A percentile compares a stretch with the other conserved stretches of the same genome.
These are phyloP conservation scores for Apostasia shenzhenica DNA, from an alignment of 106 monocot genomes.

Conservation along the genomic window DNA sequence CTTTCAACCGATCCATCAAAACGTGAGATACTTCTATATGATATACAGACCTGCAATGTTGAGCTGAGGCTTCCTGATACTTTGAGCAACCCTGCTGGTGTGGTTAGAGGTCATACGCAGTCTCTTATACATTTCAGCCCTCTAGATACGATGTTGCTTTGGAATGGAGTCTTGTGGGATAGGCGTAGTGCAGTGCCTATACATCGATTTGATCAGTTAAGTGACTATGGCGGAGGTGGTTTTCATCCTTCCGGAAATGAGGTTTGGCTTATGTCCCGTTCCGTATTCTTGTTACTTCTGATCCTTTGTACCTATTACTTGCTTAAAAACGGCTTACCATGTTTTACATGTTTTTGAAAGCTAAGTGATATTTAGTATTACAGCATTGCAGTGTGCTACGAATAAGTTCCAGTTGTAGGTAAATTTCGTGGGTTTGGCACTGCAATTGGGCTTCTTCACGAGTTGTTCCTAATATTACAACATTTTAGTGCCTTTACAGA, in stretches of 20 bases:
- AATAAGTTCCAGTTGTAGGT: no score
- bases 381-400: no score
- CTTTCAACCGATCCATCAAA: conserved; percentile 48
- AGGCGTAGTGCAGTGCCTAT: conserved; percentile 46
- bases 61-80: conserved; percentile 48
- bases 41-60: conserved; percentile 63
- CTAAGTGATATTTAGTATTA: no score
- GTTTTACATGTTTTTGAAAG: no score
- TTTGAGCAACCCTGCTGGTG: conserved; percentile 23
- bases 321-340: no score
- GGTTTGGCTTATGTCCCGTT: conserved; percentile 25
- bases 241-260: conserved; percentile 99
- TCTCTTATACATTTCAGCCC: conserved; percentile 91
- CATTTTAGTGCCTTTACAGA: no score
- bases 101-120: conserved; percentile 38
- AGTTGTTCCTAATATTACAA: no score
- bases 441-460: no score
- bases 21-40: conserved; percentile 84
- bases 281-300: background rate
- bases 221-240: conserved; percentile 94
- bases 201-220: conserved; percentile 93
- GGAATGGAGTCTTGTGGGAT: conserved; percentile 97
- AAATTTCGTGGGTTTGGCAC: no score
- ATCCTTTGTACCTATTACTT: background rate
- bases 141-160: conserved; percentile 68